Conservation (phyloP, 2,329 filamentous ascomycete genomes). For the Phyllachora maydis region DNA sequence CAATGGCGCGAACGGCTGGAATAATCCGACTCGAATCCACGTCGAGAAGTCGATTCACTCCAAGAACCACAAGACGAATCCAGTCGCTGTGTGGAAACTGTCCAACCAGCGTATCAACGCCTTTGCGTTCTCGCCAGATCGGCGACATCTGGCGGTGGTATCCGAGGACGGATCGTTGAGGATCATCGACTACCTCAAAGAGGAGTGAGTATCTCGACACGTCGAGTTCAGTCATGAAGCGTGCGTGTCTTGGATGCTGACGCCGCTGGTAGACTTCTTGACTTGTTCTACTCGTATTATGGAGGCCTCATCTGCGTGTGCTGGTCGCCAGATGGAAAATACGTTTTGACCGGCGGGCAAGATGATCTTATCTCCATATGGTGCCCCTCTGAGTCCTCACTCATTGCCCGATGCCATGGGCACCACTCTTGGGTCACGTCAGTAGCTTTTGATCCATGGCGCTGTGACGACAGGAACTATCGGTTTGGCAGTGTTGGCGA, state of each 20-base stretch:
- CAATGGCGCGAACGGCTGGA: conserved; percentile 13
- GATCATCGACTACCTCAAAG: conserved; percentile 79
- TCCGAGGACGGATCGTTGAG: conserved; percentile 80
- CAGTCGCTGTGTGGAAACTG: conserved; percentile 79
- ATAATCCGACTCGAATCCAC: conserved; percentile 31
- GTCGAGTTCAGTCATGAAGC: background rate
- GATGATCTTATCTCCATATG: conserved; percentile 94
- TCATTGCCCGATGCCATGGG: conserved; percentile 83
- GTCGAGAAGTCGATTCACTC: conserved; percentile 86
- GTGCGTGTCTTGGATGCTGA: too few species aligned
- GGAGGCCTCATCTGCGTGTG: conserved; percentile 83
- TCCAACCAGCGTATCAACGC: conserved; percentile 81
- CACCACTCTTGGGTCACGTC: conserved; percentile 91
- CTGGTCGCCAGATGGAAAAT: conserved; percentile 95
- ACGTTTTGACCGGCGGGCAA: conserved; percentile 85
- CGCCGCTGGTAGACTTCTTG: conserved; percentile 40
- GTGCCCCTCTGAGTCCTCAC: conserved; percentile 63
- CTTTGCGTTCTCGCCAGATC: conserved; percentile 82
- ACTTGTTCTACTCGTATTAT: conserved; percentile 81
- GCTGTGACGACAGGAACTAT: conserved; percentile 89
- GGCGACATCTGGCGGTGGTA: conserved; percentile 69
- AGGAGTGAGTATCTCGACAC: conserved; percentile 38
- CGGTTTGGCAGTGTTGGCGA: conserved; percentile 92
- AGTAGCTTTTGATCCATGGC: conserved; percentile 91
- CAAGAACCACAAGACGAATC: conserved; percentile 82